phyloP scores from a whole-genome alignment of 176 grass and related monocot species.

The Otatea glauca region DNA sequence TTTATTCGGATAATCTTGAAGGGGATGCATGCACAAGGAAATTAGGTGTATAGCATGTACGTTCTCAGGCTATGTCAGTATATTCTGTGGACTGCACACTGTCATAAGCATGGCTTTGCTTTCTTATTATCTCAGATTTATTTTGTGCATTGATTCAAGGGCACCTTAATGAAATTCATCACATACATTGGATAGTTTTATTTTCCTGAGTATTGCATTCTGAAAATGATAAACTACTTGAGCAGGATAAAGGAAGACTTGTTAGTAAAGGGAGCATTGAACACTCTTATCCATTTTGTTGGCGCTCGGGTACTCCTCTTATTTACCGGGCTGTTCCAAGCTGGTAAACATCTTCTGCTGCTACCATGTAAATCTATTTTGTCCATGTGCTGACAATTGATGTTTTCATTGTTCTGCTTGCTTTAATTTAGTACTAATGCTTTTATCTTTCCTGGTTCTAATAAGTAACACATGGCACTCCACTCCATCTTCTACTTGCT shows the following conservation, averaged over 20 bases:
- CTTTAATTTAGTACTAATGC: slow-evolving; percentile 28
- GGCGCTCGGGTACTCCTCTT: slow-evolving; percentile 96
- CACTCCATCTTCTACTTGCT: slow-evolving; percentile 32
- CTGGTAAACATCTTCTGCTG: slow-evolving; percentile 71
- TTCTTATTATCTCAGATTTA: slow-evolving; percentile 6
- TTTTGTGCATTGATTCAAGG: slow-evolving; percentile 11
- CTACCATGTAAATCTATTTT: slow-evolving; percentile 36
- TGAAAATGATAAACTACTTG: slow-evolving; percentile 30
- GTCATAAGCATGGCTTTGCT: slow-evolving; percentile 10
- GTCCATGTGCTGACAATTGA: background rate
- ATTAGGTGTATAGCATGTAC: background rate
- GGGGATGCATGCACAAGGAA: background rate
- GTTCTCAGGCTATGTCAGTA: background rate
- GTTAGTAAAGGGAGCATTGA: slow-evolving; percentile 80
- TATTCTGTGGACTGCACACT: background rate
- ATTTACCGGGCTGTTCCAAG: slow-evolving; percentile 98
- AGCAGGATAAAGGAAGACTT: slow-evolving; percentile 97
- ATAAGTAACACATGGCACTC: slow-evolving; percentile 20
- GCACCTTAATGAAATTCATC: slow-evolving; percentile 5
- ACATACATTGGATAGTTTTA: background rate
- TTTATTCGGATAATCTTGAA: background rate
- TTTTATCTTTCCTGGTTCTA: slow-evolving; percentile 19
- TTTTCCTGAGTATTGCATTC: slow-evolving; percentile 25
- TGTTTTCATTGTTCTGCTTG: slow-evolving; percentile 25
- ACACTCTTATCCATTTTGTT: slow-evolving; percentile 98